Evolutionary conservation across 2,329 filamentous ascomycete species (phyloP).

Genomic region (Colletotrichum costaricense): DNA sequence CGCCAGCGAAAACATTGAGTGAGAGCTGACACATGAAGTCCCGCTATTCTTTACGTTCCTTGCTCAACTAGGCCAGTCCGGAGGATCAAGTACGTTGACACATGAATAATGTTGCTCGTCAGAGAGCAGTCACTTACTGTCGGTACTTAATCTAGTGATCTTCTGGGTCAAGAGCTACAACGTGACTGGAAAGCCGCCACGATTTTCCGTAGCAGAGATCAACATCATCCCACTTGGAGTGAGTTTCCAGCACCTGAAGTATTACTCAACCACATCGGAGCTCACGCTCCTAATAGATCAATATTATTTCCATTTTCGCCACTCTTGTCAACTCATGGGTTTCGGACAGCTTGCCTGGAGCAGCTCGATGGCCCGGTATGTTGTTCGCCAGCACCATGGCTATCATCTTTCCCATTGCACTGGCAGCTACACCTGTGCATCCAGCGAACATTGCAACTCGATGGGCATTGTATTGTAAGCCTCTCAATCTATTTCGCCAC

Average conservation of each 20-base stretch:
- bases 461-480: slow-evolving; percentile 41
- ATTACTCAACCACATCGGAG: not conserved
- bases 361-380: slow-evolving; percentile 42
- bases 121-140: too few relatives aligned
- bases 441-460: slow-evolving; percentile 36
- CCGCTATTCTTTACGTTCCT: slow-evolving; percentile 40
- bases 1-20: not conserved
- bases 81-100: slow-evolving; percentile 38
- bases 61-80: slow-evolving; percentile 38
- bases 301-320: slow-evolving; percentile 39
- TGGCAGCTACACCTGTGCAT: slow-evolving; percentile 41
- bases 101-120: too few relatives aligned
- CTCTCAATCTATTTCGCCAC: not conserved
- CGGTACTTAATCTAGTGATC: slow-evolving; percentile 36
- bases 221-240: slow-evolving; percentile 43
- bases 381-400: slow-evolving; percentile 39
- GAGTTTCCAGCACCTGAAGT: slow-evolving; percentile 1
- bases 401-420: slow-evolving; percentile 40
- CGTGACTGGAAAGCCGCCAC: slow-evolving; percentile 33
- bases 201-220: slow-evolving; percentile 41
- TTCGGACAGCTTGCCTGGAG: slow-evolving; percentile 40
- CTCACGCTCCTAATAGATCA: slow-evolving; percentile 36
- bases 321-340: slow-evolving; percentile 41
- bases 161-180: slow-evolving; percentile 45
- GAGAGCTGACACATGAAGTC: slow-evolving; percentile 26